Base-by-base conservation (phyloP, 345 rosid species). In the Salix viminalis region DNA sequence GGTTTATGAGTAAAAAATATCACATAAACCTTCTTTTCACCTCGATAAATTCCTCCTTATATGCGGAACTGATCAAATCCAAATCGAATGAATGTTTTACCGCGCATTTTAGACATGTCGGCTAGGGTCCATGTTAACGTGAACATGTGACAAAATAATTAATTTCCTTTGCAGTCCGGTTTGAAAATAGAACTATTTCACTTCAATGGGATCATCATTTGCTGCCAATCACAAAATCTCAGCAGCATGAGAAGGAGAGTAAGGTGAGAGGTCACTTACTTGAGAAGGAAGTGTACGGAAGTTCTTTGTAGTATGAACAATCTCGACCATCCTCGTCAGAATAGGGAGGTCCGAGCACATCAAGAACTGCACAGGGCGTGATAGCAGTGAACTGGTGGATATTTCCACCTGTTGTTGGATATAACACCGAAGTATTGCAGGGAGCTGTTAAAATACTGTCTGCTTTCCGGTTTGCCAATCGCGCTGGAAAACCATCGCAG, bases 361-460 rank as follows among this genome's bases (percentile, higher is more conserved):
- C 97, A 42, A 91, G 92, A 39, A 91, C 73, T 0, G 87, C 94
- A 15, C 94, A 91, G 2, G 97, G 91, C 5, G 91, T 88, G 18
- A 85, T 67, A 18, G 90, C 97, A 0, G 86, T 90, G 84, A 90
- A 89, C 19, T 84, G 83, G 46, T 91, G 97, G 71, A 91, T 88
- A 54, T 91, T 91, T 73, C 97, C 97, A 23, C 97, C 94, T 5
- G 86, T 81, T 5, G 92, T 91, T 16, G 94, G 97, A 77, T 91
- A 90, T 30, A 91, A 65, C 3, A 91, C 94, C 0, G 91, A 89
- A 1, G 94, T 77, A 74, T 79, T n/a, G 81, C 92, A 91, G 11
- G 94, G 94, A 0, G 97, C 89, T 2, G 78, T 84, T 46, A 87
- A 83, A 52, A 72, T 76, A 2, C 73, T 67, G 37, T 91, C 80